phyloP scores from a whole-genome alignment of 352 stramenopile genomes.

The Globisporangium carolinianum region DNA sequence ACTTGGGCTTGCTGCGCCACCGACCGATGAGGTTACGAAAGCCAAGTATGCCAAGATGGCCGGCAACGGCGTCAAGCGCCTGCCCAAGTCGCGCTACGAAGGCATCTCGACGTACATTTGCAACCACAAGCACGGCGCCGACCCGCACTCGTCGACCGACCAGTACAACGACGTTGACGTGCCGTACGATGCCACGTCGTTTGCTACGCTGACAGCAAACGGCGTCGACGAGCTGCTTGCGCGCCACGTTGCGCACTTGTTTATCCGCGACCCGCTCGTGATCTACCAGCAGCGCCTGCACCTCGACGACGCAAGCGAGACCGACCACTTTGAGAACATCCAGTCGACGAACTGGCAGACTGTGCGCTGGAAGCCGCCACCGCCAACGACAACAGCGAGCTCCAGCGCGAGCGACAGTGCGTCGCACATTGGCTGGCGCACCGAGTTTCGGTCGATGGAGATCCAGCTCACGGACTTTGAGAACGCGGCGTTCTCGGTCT shows the following conservation, averaged over 20 bases:
- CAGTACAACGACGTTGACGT: constrained; percentile 95
- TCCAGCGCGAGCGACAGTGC: constrained; percentile 9
- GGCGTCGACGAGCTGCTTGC: constrained; percentile 95
- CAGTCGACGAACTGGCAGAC: constrained; percentile 99
- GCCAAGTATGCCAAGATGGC: constrained; percentile 89
- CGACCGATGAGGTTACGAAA: constrained; percentile 38
- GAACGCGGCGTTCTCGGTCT: constrained; percentile 99
- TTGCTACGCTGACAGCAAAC: constrained; percentile 83
- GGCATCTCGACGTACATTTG: constrained; percentile 88
- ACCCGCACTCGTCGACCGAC: constrained; percentile 66
- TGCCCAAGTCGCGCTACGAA: constrained; percentile 95
- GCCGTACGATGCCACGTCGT: constrained; percentile 92
- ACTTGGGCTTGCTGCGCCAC: constrained; percentile 32
- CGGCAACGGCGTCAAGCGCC: constrained; percentile 85
- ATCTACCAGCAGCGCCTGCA: constrained; percentile 89
- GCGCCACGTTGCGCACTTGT: constrained; percentile 98
- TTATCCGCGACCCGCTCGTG: constrained; percentile 97
- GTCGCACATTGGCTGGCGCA: constrained; percentile 81
- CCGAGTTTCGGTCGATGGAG: constrained; percentile 98
- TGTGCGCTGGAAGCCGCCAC: constrained; percentile 99
- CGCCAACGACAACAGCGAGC: constrained; percentile 64
- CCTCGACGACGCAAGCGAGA: constrained; percentile 72
- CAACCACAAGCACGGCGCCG: constrained; percentile 83
- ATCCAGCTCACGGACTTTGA: constrained; percentile 99
- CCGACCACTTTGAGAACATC: constrained; percentile 99